Base-by-base conservation (phyloP, 164 flowering plant species). In the Vitis rupestris region DNA sequence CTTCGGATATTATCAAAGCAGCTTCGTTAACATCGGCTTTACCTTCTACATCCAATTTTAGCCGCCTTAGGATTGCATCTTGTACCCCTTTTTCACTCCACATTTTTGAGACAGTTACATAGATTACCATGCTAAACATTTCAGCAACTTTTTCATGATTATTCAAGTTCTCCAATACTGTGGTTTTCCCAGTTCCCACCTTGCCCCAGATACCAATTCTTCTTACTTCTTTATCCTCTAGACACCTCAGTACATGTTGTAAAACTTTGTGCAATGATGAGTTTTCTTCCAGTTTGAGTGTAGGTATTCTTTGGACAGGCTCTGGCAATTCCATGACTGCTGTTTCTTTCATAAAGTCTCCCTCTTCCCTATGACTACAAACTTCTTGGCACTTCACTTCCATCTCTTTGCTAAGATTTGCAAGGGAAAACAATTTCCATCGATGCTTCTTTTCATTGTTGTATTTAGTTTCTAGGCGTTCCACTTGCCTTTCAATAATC, bases 61-160 rank as follows among this genome's bases (percentile, higher is more conserved):
- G 50, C 15, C 58, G 15, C 8, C 37, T 13, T 16, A 48, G 64
- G 17, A 71, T 68, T 14, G 37, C 72, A 0, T 16, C 27, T 56
- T 71, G 74, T 17, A 75, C 6, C 60, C 16, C 67, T 50, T 52
- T 60, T 17, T 57, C 10, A 37, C 65, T 37, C 52, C 52, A n/a
- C 12, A 56, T 44, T 2, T 50, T 49, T 14, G 72, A 55, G 10
- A 63, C 68, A 30, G 37, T 66, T 9, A 75, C 68, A 55, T 23
- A 76, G 27, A 76, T 72, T 49, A 72, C 76, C 44, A 63, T 4
- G 1, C 55, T 51, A 69, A 76, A 76, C 59, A 72, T 59, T 56
- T 72, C 30, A 3, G 8, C 14, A 11, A 68, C 54, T 13, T 61
- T 54, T 29, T 19, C 64, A 49, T 16, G 13, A 50, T 72, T 51